These are phyloP conservation scores for Cladorrhinum sp. DNA, from an alignment of 2,329 filamentous ascomycete species.

Conservation along the genomic window DNA sequence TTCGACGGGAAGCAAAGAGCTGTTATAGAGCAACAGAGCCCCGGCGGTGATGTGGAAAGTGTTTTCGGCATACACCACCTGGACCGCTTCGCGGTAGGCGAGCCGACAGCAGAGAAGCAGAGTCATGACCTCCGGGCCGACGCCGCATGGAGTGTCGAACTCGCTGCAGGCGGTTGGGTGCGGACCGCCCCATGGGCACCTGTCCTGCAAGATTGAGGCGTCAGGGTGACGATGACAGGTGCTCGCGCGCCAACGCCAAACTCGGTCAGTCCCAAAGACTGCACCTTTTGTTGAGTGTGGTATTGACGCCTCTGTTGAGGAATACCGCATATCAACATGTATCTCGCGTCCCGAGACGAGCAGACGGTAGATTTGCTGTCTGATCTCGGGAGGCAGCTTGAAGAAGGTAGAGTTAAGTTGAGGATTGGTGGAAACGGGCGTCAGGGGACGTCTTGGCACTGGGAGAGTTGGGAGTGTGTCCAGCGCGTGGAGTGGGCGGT, in stretches of 20 bases:
- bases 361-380: constrained; percentile 18
- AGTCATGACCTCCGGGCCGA: constrained; percentile 6
- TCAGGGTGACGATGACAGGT: constrained; percentile 19
- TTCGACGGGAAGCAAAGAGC: background rate
- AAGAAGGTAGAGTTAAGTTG: constrained; percentile 14
- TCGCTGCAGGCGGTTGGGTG: constrained; percentile 12
- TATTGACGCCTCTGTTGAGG: constrained; percentile 7
- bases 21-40: constrained; percentile 11
- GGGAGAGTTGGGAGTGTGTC: constrained; percentile 17
- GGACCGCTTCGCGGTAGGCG: constrained; percentile 15
- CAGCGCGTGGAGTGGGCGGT: constrained; percentile 11
- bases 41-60: constrained; percentile 15
- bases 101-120: constrained; percentile 11
- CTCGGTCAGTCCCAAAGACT: background rate
- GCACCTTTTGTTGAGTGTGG: constrained; percentile 17
- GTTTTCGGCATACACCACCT: constrained; percentile 17
- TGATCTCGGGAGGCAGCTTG: constrained; percentile 16
- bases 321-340: constrained; percentile 22
- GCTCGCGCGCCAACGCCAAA: constrained; percentile 19
- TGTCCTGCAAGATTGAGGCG: constrained; percentile 3
- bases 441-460: constrained; percentile 8
- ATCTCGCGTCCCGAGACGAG: constrained; percentile 14
- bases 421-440: constrained; percentile 3
- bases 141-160: constrained; percentile 1
- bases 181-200: constrained; percentile 13